Evolutionary conservation across 768 basidiomycete species (phyloP).

Genomic region (Leccinum aurantiacum): DNA sequence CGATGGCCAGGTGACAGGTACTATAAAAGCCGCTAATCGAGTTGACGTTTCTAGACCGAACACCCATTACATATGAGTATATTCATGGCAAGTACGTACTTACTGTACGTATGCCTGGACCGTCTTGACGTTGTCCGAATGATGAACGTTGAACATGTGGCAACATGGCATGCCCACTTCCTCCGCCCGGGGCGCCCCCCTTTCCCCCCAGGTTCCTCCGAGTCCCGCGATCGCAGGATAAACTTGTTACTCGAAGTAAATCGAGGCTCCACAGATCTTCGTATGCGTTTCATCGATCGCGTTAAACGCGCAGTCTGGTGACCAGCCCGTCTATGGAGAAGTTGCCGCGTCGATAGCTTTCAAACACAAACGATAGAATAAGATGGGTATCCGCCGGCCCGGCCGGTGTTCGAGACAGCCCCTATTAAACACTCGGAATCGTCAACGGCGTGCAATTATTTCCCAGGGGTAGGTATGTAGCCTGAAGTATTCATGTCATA

Average conservation of each 20-base stretch:
- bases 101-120: background rate
- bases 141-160: background rate
- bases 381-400: background rate
- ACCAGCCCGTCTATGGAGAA: too few relatives aligned
- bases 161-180: background rate
- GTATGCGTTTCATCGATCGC: background rate
- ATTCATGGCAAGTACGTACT: background rate
- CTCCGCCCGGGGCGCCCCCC: too few relatives aligned
- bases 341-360: too few relatives aligned
- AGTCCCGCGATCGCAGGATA: background rate
- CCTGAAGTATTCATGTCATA: too few relatives aligned
- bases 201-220: too few relatives aligned
- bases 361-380: background rate
- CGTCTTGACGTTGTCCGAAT: background rate
- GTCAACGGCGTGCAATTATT: background rate
- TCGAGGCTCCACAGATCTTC: background rate
- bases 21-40: background rate
- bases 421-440: background rate
- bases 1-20: background rate
- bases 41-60: background rate
- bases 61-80: background rate
- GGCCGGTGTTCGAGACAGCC: background rate
- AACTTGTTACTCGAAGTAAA: background rate
- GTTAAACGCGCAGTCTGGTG: background rate
- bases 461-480: too few relatives aligned